Evolutionary conservation across 371 early-diverging fungal species (phyloP).

Genomic region (Rhizopus delemar): DNA sequence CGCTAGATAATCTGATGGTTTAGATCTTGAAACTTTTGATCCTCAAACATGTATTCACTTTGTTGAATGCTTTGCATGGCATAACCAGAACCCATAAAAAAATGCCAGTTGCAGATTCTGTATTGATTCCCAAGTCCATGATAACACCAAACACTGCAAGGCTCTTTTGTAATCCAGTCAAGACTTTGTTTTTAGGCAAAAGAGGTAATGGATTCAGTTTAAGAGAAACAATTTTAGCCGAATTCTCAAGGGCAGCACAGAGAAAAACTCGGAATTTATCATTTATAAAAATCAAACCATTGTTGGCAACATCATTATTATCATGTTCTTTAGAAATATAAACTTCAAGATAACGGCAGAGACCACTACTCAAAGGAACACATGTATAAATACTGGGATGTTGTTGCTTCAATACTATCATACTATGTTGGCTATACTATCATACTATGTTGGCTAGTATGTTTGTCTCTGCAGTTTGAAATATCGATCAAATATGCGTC

Average conservation of each 20-base stretch:
- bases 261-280: neutral
- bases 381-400: neutral
- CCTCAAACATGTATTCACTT: neutral
- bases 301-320: neutral
- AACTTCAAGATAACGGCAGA: neutral
- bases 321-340: neutral
- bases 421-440: too few relatives aligned
- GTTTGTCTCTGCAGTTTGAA: constrained; percentile 2
- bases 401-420: constrained; percentile 6
- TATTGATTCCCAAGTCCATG: neutral
- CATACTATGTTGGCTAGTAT: constrained; percentile 9
- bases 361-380: neutral
- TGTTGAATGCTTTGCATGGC: neutral
- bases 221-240: neutral
- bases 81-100: constrained; percentile 9
- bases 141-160: neutral
- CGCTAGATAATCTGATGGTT: constrained; percentile 8
- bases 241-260: neutral
- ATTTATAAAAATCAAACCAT: neutral
- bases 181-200: neutral
- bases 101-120: neutral
- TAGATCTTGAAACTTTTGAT: neutral
- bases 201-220: neutral
- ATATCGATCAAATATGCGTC: constrained; percentile 6
- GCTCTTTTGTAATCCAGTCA: neutral